These are phyloP conservation scores for Cytospora piceae DNA, from an alignment of 2,329 filamentous ascomycete species.

Conservation along the genomic window DNA sequence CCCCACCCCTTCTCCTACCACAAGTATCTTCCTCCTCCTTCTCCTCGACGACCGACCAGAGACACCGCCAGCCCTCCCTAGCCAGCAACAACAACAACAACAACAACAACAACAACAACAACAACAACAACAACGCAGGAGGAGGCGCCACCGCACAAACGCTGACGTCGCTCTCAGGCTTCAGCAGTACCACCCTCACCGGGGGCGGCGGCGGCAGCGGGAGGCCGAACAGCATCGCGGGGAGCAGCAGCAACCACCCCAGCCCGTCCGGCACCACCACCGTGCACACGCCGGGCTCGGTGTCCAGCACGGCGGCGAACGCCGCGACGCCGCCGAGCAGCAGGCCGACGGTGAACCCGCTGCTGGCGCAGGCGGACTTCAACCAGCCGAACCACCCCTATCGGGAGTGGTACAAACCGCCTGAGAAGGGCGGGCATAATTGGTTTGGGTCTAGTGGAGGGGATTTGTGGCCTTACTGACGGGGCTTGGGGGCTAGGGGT, in stretches of 20 bases:
- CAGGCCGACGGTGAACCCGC: slow-evolving; percentile 63
- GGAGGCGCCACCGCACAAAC: neutral
- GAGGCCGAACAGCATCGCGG: slow-evolving; percentile 16
- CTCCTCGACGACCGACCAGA: slow-evolving; percentile 27
- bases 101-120: slow-evolving; percentile 10
- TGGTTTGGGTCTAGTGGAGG: slow-evolving; percentile 21
- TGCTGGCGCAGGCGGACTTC: slow-evolving; percentile 73
- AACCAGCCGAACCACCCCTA: slow-evolving; percentile 79
- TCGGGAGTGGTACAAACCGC: slow-evolving; percentile 77
- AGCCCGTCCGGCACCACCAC: slow-evolving; percentile 22
- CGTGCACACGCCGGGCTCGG: slow-evolving; percentile 24
- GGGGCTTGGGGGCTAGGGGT: neutral
- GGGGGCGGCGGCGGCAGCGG: neutral
- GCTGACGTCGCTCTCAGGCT: slow-evolving; percentile 12
- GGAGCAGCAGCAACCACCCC: slow-evolving; percentile 21
- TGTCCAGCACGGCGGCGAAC: slow-evolving; percentile 28
- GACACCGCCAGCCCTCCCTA: slow-evolving; percentile 24
- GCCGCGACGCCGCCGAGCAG: slow-evolving; percentile 37
- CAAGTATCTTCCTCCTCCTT: slow-evolving; percentile 31
- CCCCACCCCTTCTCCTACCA: neutral
- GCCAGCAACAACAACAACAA: slow-evolving; percentile 18
- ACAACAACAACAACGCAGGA: neutral
- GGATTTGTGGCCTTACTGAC: slow-evolving; percentile 25
- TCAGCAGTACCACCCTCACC: neutral
- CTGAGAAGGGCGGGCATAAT: slow-evolving; percentile 48